Evolutionary conservation across 2,329 filamentous ascomycete species (phyloP).

Genomic region (Mollisia scopiformis): DNA sequence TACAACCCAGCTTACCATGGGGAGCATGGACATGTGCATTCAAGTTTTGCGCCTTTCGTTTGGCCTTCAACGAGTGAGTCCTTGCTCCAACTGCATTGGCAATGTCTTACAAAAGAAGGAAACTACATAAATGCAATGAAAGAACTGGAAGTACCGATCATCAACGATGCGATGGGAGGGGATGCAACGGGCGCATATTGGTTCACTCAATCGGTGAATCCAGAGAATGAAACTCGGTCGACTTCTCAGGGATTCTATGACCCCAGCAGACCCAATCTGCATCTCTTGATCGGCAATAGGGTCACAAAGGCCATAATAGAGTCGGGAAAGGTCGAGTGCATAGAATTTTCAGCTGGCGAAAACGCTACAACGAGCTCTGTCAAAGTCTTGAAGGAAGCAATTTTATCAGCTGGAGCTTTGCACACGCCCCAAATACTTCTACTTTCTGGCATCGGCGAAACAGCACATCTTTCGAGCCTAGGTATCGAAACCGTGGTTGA

Average conservation of each 20-base stretch:
- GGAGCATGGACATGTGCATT: neutral
- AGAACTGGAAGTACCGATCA: neutral
- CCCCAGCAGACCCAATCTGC: constrained; percentile 29
- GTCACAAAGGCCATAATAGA: constrained; percentile 32
- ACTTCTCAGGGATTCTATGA: constrained; percentile 38
- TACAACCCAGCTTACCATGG: neutral
- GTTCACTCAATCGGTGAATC: neutral
- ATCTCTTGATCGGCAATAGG: constrained; percentile 15
- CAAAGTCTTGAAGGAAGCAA: constrained; percentile 36
- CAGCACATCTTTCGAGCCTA: constrained; percentile 32
- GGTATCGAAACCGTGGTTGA: constrained; percentile 40
- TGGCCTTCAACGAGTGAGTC: neutral
- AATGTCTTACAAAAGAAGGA: neutral
- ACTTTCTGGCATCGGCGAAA: constrained; percentile 33
- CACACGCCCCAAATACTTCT: constrained; percentile 28
- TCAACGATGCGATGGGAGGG: neutral
- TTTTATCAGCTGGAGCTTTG: constrained; percentile 40
- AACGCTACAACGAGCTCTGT: constrained; percentile 8
- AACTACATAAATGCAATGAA: neutral
- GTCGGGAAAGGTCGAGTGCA: neutral
- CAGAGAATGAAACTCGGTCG: neutral
- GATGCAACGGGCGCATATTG: neutral
- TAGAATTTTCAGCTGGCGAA: neutral
- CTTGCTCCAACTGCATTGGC: neutral
- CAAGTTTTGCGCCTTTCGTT: neutral